Conservation (phyloP, 805 yeast genomes). For the Wickerhamiella nectarea region DNA sequence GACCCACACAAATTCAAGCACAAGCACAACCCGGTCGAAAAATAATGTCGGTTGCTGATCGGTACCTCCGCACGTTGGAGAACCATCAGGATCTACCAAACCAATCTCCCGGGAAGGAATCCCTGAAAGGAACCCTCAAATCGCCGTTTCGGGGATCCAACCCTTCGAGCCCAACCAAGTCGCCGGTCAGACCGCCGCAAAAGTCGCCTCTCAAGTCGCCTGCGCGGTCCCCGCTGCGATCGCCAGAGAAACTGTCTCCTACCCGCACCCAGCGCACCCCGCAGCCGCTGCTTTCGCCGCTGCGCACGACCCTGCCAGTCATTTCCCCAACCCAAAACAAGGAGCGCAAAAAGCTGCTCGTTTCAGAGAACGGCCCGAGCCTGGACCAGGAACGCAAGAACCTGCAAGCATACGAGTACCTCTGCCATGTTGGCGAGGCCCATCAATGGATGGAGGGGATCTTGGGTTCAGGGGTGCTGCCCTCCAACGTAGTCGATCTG, state of each 20-base stretch:
- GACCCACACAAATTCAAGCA: background rate
- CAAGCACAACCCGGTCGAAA: background rate
- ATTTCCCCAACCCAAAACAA: constrained; percentile 7
- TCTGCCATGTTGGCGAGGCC: constrained; percentile 72
- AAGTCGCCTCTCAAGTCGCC: background rate
- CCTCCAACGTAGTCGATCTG: constrained; percentile 39
- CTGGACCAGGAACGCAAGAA: constrained; percentile 31
- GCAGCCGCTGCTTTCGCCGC: constrained; percentile 17
- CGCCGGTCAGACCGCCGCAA: constrained; percentile 11
- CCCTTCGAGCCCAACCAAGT: constrained; percentile 4
- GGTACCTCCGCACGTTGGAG: constrained; percentile 18
- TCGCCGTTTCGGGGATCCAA: constrained; percentile 15
- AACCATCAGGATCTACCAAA: constrained; percentile 11
- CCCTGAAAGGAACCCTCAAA: too few species aligned
- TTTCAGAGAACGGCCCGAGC: constrained; percentile 12
- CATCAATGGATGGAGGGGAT: constrained; percentile 64
- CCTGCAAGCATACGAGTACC: constrained; percentile 54
- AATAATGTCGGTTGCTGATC: constrained; percentile 9
- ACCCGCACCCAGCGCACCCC: background rate
- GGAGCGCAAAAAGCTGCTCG: constrained; percentile 9
- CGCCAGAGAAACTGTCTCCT: background rate
- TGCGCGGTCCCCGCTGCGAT: background rate
- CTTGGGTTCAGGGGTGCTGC: constrained; percentile 38
- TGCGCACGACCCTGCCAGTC: constrained; percentile 12
- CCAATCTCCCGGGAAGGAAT: constrained; percentile 7